Conservation (phyloP, 768 basidiomycete genomes). For the Gloeophyllum trabeum region DNA sequence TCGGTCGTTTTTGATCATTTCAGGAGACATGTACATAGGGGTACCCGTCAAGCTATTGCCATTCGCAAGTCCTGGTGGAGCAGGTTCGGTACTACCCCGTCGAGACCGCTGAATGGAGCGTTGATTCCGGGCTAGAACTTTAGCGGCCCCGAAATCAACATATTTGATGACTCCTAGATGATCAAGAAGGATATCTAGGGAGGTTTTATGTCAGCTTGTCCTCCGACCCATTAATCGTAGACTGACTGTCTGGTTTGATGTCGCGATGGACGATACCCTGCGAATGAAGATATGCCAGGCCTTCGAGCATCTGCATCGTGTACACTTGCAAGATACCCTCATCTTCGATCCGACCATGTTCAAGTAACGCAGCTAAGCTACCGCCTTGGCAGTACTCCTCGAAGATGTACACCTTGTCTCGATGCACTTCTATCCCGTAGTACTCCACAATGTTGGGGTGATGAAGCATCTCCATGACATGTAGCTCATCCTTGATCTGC, state of each 20-base stretch:
- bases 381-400: conserved; percentile 98
- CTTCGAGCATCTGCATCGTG: conserved; percentile 94
- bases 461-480: conserved; percentile 95
- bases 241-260: conserved; percentile 96
- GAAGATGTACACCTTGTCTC: conserved; percentile 98
- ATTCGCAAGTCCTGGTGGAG: conserved; percentile 33
- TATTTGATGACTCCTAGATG: conserved; percentile 89
- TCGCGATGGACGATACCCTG: conserved; percentile 92
- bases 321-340: conserved; percentile 94
- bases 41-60: conserved; percentile 91
- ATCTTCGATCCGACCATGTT: conserved; percentile 92
- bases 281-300: conserved; percentile 87
- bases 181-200: conserved; percentile 82
- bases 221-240: neutral
- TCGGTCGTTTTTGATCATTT: conserved; percentile 91
- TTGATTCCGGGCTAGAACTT: conserved; percentile 86
- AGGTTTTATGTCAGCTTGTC: neutral
- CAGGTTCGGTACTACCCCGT: conserved; percentile 33
- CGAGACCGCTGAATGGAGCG: conserved; percentile 69
- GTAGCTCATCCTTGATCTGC: conserved; percentile 91
- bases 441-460: conserved; percentile 98
- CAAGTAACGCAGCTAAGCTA: conserved; percentile 77
- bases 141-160: conserved; percentile 96
- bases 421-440: conserved; percentile 97
- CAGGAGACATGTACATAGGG: conserved; percentile 99